Evolutionary conservation across 306 rosid species (phyloP).

Genomic region (Sicyos edulis): DNA sequence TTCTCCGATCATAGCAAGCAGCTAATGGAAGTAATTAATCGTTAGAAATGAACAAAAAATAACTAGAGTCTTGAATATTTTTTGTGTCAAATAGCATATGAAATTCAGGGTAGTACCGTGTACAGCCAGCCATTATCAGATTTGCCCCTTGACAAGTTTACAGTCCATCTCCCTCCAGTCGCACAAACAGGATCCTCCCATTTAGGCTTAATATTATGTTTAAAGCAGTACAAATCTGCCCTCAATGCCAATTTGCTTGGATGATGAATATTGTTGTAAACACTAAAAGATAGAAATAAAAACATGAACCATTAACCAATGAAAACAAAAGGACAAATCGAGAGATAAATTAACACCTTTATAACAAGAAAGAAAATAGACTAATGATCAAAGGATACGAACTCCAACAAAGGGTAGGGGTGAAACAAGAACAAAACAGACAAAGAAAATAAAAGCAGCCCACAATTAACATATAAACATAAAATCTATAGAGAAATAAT

Average conservation of each 20-base stretch:
- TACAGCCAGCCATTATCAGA: conserved; percentile 83
- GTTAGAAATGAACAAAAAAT: not conserved
- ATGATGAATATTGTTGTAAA: conserved; percentile 72
- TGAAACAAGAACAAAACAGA: no score
- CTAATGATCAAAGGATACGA: no score
- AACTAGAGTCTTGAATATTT: not conserved
- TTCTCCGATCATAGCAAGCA: conserved; percentile 96
- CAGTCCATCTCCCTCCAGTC: conserved; percentile 92
- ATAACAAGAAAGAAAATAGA: no score
- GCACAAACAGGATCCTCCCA: conserved; percentile 97
- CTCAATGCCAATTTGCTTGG: conserved; percentile 59
- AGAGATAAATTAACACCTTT: not conserved
- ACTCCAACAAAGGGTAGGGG: no score
- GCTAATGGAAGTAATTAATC: conserved; percentile 34
- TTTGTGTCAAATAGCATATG: not conserved
- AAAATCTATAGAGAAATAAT: no score
- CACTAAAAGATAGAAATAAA: conserved; percentile 33
- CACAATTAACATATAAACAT: no score
- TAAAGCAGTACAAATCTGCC: conserved; percentile 78
- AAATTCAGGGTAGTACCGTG: conserved; percentile 46
- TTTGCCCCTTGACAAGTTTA: conserved; percentile 32
- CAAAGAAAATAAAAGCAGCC: no score
- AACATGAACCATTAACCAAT: not conserved
- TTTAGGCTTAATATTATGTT: conserved; percentile 71
- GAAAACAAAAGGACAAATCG: not conserved